Evolutionary conservation across 2,329 filamentous ascomycete species (phyloP).

Genomic region (Biscogniauxia mediterranea): DNA sequence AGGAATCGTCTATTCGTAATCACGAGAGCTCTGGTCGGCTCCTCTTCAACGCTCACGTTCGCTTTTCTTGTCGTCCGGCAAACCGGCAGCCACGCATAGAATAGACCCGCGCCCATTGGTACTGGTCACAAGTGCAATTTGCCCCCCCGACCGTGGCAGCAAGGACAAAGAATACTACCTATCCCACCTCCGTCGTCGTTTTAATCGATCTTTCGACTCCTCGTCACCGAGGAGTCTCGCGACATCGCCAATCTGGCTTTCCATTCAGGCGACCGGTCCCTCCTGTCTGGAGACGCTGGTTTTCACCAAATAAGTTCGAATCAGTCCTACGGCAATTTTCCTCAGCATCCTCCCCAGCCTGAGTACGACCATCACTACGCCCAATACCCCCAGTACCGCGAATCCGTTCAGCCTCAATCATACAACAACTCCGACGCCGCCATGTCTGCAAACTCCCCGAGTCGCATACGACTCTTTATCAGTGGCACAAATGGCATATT

Average conservation of each 20-base stretch:
- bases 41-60: neutral
- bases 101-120: neutral
- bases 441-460: conserved; percentile 35
- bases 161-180: conserved; percentile 6
- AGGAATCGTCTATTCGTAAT: neutral
- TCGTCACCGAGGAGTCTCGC: conserved; percentile 25
- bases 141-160: neutral
- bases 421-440: conserved; percentile 35
- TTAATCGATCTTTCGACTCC: conserved; percentile 22
- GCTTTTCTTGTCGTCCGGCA: neutral
- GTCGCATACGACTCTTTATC: conserved; percentile 32
- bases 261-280: conserved; percentile 25
- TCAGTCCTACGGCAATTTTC: conserved; percentile 19
- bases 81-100: neutral
- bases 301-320: conserved; percentile 29
- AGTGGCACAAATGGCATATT: conserved; percentile 68
- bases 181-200: neutral
- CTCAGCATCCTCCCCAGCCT: conserved; percentile 17
- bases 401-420: conserved; percentile 10
- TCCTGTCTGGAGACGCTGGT: conserved; percentile 24
- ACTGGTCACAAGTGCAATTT: conserved; percentile 1
- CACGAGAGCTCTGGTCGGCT: neutral
- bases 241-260: conserved; percentile 29
- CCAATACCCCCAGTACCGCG: conserved; percentile 26
- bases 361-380: conserved; percentile 27